These are phyloP conservation scores for Selaginella tamariscina DNA, from an alignment of 75 land plant genomes.

Conservation along the genomic window DNA sequence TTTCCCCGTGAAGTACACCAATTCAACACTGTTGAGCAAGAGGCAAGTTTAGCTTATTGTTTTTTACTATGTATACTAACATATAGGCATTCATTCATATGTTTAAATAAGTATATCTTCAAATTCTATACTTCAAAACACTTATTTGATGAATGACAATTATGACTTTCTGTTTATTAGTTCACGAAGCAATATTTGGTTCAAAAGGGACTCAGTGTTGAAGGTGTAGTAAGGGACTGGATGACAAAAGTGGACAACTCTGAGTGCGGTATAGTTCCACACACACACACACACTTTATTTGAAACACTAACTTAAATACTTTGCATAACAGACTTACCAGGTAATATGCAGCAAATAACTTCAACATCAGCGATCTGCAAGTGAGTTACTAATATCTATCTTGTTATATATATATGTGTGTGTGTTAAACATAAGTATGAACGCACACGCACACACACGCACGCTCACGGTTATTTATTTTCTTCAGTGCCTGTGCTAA, in stretches of 20 bases:
- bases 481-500: slow-evolving; percentile 49
- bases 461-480: not conserved
- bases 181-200: slow-evolving; percentile 42
- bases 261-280: slow-evolving; percentile 34
- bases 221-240: slow-evolving; percentile 45
- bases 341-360: slow-evolving; percentile 31
- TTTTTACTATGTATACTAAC: no score
- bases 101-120: no score
- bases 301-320: not conserved
- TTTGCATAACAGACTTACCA: slow-evolving; percentile 25
- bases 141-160: no score
- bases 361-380: slow-evolving; percentile 35
- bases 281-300: not conserved
- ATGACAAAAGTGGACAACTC: slow-evolving; percentile 28
- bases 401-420: not conserved
- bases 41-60: not conserved
- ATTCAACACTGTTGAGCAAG: not conserved
- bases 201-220: slow-evolving; percentile 34
- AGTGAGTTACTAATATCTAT: slow-evolving; percentile 22
- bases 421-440: not conserved
- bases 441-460: no score
- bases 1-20: not conserved
- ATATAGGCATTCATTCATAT: no score
- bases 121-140: no score
- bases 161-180: slow-evolving; percentile 21